Percentiles rank a stretch among this genome's conserved stretches.
phyloP scores from a whole-genome alignment of 805 yeast species.

The Lachancea sp. region DNA sequence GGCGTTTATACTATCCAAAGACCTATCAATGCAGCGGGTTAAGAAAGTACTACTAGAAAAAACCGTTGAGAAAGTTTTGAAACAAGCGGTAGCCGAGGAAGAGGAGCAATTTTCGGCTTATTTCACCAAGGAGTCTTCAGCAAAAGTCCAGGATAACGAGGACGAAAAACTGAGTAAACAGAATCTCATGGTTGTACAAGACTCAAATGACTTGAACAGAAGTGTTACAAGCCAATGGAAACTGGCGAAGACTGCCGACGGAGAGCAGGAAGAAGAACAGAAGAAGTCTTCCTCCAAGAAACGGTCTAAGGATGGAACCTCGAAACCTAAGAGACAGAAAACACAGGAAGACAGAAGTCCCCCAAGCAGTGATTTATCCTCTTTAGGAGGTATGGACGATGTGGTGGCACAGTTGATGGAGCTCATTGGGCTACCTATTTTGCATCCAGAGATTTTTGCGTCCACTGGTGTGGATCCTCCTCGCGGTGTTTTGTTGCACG shows the following conservation, averaged over 20 bases:
- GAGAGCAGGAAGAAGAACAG: conserved; percentile 20
- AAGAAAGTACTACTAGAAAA: conserved; percentile 60
- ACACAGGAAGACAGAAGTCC: conserved; percentile 54
- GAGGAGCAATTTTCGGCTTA: conserved; percentile 41
- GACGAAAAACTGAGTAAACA: conserved; percentile 27
- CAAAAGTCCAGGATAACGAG: conserved; percentile 29
- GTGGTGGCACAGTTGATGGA: conserved; percentile 86
- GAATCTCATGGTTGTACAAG: conserved; percentile 58
- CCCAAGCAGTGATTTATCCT: conserved; percentile 59
- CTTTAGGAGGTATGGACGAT: conserved; percentile 84
- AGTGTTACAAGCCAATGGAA: conserved; percentile 71
- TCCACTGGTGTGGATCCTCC: conserved; percentile 94
- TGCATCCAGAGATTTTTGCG: conserved; percentile 85
- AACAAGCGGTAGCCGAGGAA: conserved; percentile 54
- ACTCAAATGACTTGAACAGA: conserved; percentile 66
- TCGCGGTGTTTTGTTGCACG: conserved; percentile 86
- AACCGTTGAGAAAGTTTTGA: conserved; percentile 54
- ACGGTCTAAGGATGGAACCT: conserved; percentile 40
- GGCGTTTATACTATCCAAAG: conserved; percentile 57
- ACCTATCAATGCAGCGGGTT: conserved; percentile 59
- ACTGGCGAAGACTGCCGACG: conserved; percentile 8
- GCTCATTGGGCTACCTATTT: conserved; percentile 81
- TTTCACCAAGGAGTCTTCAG: conserved; percentile 20
- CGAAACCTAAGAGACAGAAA: conserved; percentile 37
- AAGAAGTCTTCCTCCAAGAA: conserved; percentile 39